Conservation (phyloP, 345 rosid genomes). For the Noccaea bulbosa region DNA sequence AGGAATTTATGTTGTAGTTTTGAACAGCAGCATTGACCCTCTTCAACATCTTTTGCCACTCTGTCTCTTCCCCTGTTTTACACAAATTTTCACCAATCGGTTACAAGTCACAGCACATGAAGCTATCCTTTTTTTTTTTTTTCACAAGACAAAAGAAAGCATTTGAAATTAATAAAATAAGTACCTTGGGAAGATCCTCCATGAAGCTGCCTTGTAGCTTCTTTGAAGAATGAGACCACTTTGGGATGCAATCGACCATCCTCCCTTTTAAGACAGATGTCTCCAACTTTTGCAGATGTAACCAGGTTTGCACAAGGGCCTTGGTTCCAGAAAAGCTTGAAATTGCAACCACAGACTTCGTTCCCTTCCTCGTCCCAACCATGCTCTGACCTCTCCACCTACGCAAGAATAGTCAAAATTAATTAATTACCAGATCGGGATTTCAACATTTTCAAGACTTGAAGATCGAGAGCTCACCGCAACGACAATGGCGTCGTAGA, state of each 20-base stretch:
- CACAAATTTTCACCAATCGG: conserved; percentile 17
- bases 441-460: not conserved
- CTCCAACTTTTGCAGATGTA: conserved; percentile 38
- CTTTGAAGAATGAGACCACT: conserved; percentile 33
- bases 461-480: conserved; percentile 16
- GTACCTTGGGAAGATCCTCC: conserved; percentile 28
- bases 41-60: conserved; percentile 33
- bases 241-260: conserved; percentile 26
- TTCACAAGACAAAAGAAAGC: not conserved
- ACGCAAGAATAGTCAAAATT: not conserved
- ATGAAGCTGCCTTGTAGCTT: conserved; percentile 27
- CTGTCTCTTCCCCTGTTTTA: conserved; percentile 38
- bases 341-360: conserved; percentile 35
- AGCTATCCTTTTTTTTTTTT: not conserved
- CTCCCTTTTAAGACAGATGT: conserved; percentile 31
- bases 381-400: conserved; percentile 34
- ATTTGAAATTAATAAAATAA: not conserved
- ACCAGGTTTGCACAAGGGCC: conserved; percentile 24
- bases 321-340: conserved; percentile 31
- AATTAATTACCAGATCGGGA: not conserved
- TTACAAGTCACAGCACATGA: not conserved
- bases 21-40: conserved; percentile 16
- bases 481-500: conserved; percentile 36
- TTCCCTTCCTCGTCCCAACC: conserved; percentile 27
- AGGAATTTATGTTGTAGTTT: conserved; percentile 5